Percentiles rank a stretch among this genome's conserved stretches.
Evolutionary conservation across 1,284 basidiomycete species (phyloP).

Genomic region (Rhodofomes roseus): DNA sequence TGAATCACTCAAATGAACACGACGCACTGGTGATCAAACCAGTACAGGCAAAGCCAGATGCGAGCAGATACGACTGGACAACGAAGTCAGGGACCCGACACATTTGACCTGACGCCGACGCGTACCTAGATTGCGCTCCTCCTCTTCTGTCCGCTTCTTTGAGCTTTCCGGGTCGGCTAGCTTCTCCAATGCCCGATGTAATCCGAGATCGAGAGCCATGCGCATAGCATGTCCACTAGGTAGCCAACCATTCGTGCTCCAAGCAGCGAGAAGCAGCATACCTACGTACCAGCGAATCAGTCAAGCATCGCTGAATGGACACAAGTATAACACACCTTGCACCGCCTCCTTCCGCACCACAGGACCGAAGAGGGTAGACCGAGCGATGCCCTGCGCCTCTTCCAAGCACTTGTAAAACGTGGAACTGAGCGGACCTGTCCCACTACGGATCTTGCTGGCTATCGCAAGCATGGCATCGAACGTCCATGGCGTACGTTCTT

Average conservation of each 20-base stretch:
- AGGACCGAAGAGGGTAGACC: conserved; percentile 88
- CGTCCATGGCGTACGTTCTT: conserved; percentile 90
- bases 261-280: conserved; percentile 87
- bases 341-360: conserved; percentile 93
- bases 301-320: conserved; percentile 8
- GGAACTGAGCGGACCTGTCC: conserved; percentile 77
- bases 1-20: conserved; percentile 1
- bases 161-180: conserved; percentile 66
- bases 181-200: conserved; percentile 88
- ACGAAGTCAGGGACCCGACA: conserved; percentile 3
- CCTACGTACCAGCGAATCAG: conserved; percentile 35
- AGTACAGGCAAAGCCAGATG: conserved; percentile 92
- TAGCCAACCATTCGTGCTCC: conserved; percentile 93
- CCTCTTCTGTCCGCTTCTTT: conserved; percentile 71
- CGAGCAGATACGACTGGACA: conserved; percentile 83
- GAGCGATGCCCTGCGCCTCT: conserved; percentile 91
- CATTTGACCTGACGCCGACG: background rate
- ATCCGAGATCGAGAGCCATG: conserved; percentile 90
- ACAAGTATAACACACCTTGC: conserved; percentile 58
- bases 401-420: conserved; percentile 90
- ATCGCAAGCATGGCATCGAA: conserved; percentile 89
- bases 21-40: conserved; percentile 86
- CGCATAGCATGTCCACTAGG: conserved; percentile 91
- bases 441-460: conserved; percentile 87
- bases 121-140: conserved; percentile 83